phyloP scores from a whole-genome alignment of 169 alveolate genomes.

The Eimeria brunetti region DNA sequence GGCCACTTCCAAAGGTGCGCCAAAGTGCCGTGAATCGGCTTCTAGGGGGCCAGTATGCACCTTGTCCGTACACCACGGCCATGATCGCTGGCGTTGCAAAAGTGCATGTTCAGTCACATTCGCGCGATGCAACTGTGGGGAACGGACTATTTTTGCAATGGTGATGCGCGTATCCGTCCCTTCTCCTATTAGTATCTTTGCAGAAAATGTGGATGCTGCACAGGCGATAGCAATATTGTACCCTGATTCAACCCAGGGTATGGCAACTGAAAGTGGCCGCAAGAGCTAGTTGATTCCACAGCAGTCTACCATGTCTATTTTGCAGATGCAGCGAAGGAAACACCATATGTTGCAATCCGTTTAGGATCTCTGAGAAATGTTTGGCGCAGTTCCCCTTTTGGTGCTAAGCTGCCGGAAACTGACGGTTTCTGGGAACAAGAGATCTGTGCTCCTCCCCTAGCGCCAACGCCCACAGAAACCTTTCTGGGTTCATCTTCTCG shows the following conservation, averaged over 20 bases:
- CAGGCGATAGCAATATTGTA: slow-evolving; percentile 68
- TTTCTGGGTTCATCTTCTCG: background rate
- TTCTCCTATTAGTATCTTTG: slow-evolving; percentile 51
- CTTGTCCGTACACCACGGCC: slow-evolving; percentile 61
- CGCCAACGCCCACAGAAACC: background rate
- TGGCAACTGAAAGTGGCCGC: slow-evolving; percentile 30
- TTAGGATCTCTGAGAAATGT: slow-evolving; percentile 62
- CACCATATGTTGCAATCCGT: slow-evolving; percentile 71
- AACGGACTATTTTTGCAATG: slow-evolving; percentile 50
- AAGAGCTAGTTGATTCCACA: background rate
- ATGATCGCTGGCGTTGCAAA: slow-evolving; percentile 3
- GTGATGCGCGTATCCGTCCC: slow-evolving; percentile 65
- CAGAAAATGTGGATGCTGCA: slow-evolving; percentile 59
- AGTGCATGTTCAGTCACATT: background rate
- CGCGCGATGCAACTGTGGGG: slow-evolving; percentile 30
- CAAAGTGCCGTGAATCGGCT: background rate
- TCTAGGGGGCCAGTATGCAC: background rate
- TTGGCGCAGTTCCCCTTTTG: slow-evolving; percentile 71
- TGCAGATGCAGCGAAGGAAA: slow-evolving; percentile 56
- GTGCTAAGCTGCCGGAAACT: slow-evolving; percentile 25
- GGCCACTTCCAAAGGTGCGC: background rate
- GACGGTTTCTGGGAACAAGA: slow-evolving; percentile 47
- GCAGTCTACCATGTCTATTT: slow-evolving; percentile 12
- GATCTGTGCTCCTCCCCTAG: slow-evolving; percentile 60
- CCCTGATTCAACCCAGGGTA: slow-evolving; percentile 69